A percentile compares a stretch with the other conserved stretches of the same genome.
These are phyloP conservation scores for Talaromyces sp. DNA, from an alignment of 2,329 filamentous ascomycete species.

Conservation along the genomic window DNA sequence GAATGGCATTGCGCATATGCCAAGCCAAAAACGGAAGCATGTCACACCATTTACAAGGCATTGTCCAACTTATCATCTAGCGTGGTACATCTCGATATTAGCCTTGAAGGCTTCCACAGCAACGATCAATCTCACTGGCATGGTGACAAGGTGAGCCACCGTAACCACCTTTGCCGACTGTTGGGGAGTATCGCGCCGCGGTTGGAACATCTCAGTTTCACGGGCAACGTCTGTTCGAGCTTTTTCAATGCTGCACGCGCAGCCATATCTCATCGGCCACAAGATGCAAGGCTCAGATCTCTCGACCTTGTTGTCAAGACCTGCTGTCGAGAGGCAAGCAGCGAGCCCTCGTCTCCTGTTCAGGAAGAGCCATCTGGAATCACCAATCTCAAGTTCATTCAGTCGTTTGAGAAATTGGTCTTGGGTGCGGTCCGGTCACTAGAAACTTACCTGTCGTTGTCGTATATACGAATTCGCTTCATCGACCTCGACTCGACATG, in stretches of 20 bases:
- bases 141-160: constrained; percentile 42
- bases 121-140: constrained; percentile 58
- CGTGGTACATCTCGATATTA: constrained; percentile 62
- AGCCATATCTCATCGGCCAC: constrained; percentile 46
- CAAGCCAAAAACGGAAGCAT: constrained; percentile 70
- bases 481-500: constrained; percentile 70
- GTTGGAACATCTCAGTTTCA: constrained; percentile 67
- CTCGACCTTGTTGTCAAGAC: constrained; percentile 72
- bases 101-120: constrained; percentile 67
- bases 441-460: constrained; percentile 54
- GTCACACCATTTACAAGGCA: constrained; percentile 63
- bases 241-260: constrained; percentile 60
- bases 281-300: constrained; percentile 50
- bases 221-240: constrained; percentile 65
- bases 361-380: constrained; percentile 66
- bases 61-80: constrained; percentile 54
- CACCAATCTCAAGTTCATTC: constrained; percentile 67
- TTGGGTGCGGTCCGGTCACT: constrained; percentile 60
- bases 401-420: constrained; percentile 65
- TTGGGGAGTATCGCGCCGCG: constrained; percentile 58
- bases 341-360: constrained; percentile 35
- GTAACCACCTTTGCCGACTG: constrained; percentile 63
- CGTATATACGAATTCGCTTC: constrained; percentile 67
- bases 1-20: constrained; percentile 55
- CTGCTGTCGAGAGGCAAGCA: constrained; percentile 53